A percentile compares a stretch with the other conserved stretches of the same genome.
Conservation (phyloP, 345 rosid genomes). For the Cardamine resedifolia region DNA sequence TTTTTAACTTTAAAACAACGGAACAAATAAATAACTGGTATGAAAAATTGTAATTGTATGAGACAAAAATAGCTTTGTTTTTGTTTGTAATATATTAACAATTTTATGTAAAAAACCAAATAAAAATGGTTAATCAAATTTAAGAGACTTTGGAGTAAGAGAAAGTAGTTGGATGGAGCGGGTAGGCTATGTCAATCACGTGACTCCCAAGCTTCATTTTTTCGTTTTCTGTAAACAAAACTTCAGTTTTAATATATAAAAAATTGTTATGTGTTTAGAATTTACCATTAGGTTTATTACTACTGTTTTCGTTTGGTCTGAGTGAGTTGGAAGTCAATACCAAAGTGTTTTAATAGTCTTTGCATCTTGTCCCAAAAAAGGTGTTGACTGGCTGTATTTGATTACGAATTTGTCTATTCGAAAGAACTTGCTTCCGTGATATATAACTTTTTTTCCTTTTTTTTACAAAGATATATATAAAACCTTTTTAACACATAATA, state of each 20-base stretch:
- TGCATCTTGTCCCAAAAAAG: background rate
- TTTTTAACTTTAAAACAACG: background rate
- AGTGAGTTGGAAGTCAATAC: background rate
- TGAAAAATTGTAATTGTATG: background rate
- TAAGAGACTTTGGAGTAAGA: constrained; percentile 16
- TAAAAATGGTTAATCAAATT: constrained; percentile 6
- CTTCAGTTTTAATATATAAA: too few species aligned
- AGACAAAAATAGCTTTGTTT: background rate
- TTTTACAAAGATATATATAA: too few species aligned
- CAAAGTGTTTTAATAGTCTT: background rate
- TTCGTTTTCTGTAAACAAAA: background rate
- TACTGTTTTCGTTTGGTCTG: background rate
- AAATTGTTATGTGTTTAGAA: background rate
- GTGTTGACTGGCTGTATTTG: background rate
- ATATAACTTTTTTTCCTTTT: too few species aligned
- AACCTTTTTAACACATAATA: background rate
- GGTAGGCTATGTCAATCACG: constrained; percentile 28
- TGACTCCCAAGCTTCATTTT: constrained; percentile 22
- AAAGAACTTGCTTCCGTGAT: background rate
- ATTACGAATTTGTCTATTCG: background rate
- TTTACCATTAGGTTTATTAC: background rate
- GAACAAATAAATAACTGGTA: background rate
- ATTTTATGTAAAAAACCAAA: background rate
- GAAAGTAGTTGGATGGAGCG: constrained; percentile 24
- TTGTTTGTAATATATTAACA: background rate